Evolutionary conservation across 768 basidiomycete genomes (phyloP).

Genomic region (Tulasnella sp.): DNA sequence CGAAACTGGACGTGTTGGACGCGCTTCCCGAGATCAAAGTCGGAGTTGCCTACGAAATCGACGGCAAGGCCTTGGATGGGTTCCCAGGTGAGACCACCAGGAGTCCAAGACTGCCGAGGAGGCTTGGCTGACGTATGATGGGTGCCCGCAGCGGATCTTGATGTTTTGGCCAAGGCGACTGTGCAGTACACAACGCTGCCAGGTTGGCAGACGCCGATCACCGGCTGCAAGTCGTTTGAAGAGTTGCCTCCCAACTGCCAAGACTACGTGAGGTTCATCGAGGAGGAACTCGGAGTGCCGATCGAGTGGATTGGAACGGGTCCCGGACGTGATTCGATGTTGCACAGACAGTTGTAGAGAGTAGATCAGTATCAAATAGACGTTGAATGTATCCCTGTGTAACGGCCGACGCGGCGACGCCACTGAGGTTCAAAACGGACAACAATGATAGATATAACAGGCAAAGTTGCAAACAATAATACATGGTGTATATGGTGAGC

Average conservation of each 20-base stretch:
- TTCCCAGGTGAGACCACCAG: slow-evolving; percentile 62
- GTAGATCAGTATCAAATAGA: not conserved
- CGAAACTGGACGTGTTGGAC: slow-evolving; percentile 92
- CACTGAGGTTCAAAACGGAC: too few species aligned
- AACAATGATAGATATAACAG: too few species aligned
- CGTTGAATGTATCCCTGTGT: not conserved
- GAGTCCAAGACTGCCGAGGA: not conserved
- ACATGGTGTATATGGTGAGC: too few species aligned
- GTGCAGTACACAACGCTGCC: slow-evolving; percentile 83
- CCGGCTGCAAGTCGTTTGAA: slow-evolving; percentile 46
- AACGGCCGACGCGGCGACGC: too few species aligned
- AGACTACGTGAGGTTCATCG: slow-evolving; percentile 80
- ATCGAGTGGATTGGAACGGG: slow-evolving; percentile 93
- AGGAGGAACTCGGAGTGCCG: slow-evolving; percentile 55
- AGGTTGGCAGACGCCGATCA: slow-evolving; percentile 82
- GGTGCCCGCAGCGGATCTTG: slow-evolving; percentile 59
- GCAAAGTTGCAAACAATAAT: too few species aligned
- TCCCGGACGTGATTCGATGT: slow-evolving; percentile 73
- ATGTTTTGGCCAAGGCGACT: slow-evolving; percentile 60
- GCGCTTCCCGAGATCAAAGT: slow-evolving; percentile 77
- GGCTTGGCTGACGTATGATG: not conserved
- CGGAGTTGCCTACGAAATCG: slow-evolving; percentile 63
- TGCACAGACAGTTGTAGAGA: slow-evolving; percentile 19
- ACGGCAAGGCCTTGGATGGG: slow-evolving; percentile 65
- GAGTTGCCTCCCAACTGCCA: slow-evolving; percentile 75